Conservation (phyloP, 352 stramenopile genomes). For the Globisporangium paddicum region DNA sequence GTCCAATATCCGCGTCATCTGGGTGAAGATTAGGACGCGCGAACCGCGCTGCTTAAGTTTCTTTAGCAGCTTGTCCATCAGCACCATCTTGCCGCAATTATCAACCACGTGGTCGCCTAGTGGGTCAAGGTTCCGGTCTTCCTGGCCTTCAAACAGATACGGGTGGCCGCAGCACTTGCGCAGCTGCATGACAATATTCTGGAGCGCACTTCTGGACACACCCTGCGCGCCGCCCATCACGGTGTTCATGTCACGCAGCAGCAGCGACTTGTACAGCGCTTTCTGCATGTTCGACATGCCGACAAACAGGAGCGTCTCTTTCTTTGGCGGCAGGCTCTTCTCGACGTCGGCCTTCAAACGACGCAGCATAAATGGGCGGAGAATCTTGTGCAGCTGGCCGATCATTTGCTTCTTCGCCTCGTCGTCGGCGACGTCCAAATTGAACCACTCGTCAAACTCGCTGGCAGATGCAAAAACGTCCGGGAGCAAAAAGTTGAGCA, state of each 20-base stretch:
- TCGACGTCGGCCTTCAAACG: slow-evolving; percentile 99
- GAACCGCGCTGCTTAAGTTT: slow-evolving; percentile 87
- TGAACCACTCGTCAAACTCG: slow-evolving; percentile 89
- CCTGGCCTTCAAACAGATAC: slow-evolving; percentile 94
- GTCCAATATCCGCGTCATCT: slow-evolving; percentile 92
- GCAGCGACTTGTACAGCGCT: slow-evolving; percentile 94
- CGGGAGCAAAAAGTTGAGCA: slow-evolving; percentile 94
- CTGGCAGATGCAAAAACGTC: slow-evolving; percentile 90
- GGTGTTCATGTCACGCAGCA: slow-evolving; percentile 94
- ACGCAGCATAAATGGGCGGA: slow-evolving; percentile 96
- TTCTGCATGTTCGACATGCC: slow-evolving; percentile 93
- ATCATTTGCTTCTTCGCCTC: slow-evolving; percentile 91
- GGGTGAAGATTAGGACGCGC: slow-evolving; percentile 90
- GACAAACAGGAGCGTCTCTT: slow-evolving; percentile 95
- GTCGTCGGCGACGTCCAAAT: slow-evolving; percentile 82
- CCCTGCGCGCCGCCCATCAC: slow-evolving; percentile 62
- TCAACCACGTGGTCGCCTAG: slow-evolving; percentile 96
- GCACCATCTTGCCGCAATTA: slow-evolving; percentile 97
- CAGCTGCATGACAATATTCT: slow-evolving; percentile 88
- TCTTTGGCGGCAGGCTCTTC: slow-evolving; percentile 96
- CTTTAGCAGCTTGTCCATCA: slow-evolving; percentile 92
- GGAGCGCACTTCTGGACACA: slow-evolving; percentile 73
- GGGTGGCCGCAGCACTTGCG: slow-evolving; percentile 90
- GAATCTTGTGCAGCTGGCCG: slow-evolving; percentile 82
- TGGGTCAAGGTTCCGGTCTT: slow-evolving; percentile 92